phyloP scores from a whole-genome alignment of 2,329 filamentous ascomycete species.

The Pestalotiopsis fici region DNA sequence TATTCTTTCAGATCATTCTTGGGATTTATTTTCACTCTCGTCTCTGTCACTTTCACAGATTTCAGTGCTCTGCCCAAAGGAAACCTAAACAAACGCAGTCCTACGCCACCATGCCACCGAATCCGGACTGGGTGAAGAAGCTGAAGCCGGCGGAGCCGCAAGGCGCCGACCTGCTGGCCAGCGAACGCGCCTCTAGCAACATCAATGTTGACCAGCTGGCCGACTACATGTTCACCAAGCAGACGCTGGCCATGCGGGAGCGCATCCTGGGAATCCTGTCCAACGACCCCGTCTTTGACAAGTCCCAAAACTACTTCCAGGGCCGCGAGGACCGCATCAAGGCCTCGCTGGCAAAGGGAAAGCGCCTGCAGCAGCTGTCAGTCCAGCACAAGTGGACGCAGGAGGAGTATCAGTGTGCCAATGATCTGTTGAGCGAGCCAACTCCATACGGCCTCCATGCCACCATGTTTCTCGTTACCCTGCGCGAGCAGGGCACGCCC shows the following conservation, averaged over 20 bases:
- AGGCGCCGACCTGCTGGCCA: slow-evolving; percentile 67
- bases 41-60: no score
- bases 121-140: slow-evolving; percentile 61
- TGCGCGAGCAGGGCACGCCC: slow-evolving; percentile 70
- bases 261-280: slow-evolving; percentile 65
- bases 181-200: slow-evolving; percentile 68
- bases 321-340: slow-evolving; percentile 70
- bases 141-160: slow-evolving; percentile 68
- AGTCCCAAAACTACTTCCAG: slow-evolving; percentile 75
- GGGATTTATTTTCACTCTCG: neutral
- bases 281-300: slow-evolving; percentile 72
- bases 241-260: slow-evolving; percentile 61
- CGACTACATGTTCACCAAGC: slow-evolving; percentile 68
- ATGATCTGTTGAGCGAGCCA: slow-evolving; percentile 71
- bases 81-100: neutral
- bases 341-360: slow-evolving; percentile 68
- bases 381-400: slow-evolving; percentile 67
- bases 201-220: slow-evolving; percentile 68
- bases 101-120: slow-evolving; percentile 4
- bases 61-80: no score
- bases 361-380: slow-evolving; percentile 67
- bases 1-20: neutral
- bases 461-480: slow-evolving; percentile 52
- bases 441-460: slow-evolving; percentile 75
- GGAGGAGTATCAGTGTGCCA: slow-evolving; percentile 65